Evolutionary conservation across 2,329 filamentous ascomycete species (phyloP), one percentile per base, ranked within the genome.

Genomic region (Sporothrix schenckii): DNA sequence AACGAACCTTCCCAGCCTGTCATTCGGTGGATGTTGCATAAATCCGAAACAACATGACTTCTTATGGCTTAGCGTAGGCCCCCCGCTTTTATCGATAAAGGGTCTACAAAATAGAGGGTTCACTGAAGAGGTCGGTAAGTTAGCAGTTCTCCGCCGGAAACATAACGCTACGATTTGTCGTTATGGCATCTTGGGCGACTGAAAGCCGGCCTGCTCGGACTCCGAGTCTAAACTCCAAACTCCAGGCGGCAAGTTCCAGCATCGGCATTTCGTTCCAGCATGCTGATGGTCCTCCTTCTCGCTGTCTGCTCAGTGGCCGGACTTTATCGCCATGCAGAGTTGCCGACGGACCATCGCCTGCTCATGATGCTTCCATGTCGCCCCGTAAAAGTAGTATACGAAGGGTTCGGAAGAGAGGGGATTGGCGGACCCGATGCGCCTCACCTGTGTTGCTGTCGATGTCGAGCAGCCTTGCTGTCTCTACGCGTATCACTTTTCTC

Each of bases 21-120:
- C 60, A 69, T 69, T 72, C 52, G 66, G 66, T 52, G 30, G 30
- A 56, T 24, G 65, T 61, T 30, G 68, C 54, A 47, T 60, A 65
- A 70, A 69, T 68, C 68, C 71, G 70, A 74, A 72, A 72, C 70
- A 66, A 19, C 44, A 58, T 11, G 10, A n/a, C 50, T 21, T 30
- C 7, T 50, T 69, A 14, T 13, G 58, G 65, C 34, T 50, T 71
- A 70, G 69, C 44, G 44, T 27, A 14, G 34, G 41, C 67, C 41
- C 41, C 49, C 60, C 54, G 34, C 65, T 69, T 24, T 70, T 58
- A 66, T 73, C 71, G 69, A 73, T 70, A 71, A 58, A 24, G 14
- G 24, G 24, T 24, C 24, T 24, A 24, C n/a, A n/a, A n/a, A n/a
- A 73, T 70, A 71, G 58, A 24, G 14, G 41, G 41, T 16, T 49